A percentile compares a stretch with the other conserved stretches of the same genome.
Conservation (phyloP, 768 basidiomycete genomes). For the Nidularia pulvinata region DNA sequence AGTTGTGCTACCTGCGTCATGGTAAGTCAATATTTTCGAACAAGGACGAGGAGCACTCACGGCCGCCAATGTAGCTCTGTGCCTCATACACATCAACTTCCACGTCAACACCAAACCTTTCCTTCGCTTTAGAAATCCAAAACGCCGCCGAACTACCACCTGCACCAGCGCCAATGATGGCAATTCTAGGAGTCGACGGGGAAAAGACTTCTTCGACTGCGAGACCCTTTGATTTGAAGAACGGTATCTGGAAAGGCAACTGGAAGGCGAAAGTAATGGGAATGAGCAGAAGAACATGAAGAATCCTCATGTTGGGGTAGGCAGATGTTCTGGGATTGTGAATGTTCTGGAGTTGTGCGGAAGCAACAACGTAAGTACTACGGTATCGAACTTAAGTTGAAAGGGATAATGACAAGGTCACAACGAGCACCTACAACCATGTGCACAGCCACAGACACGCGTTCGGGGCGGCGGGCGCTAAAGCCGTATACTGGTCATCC, state of each 20-base stretch:
- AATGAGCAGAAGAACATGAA: slow-evolving; percentile 24
- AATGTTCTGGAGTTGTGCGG: not conserved
- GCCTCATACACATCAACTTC: slow-evolving; percentile 88
- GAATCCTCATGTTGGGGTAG: slow-evolving; percentile 9
- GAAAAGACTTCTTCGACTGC: slow-evolving; percentile 7
- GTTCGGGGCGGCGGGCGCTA: too few relatives aligned
- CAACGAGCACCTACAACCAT: too few relatives aligned
- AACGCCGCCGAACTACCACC: slow-evolving; percentile 83
- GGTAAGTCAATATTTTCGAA: slow-evolving; percentile 1
- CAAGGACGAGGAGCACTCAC: slow-evolving; percentile 47
- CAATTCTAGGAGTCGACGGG: slow-evolving; percentile 54
- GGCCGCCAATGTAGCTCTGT: slow-evolving; percentile 75
- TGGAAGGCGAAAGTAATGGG: slow-evolving; percentile 35
- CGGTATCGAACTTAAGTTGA: too few relatives aligned
- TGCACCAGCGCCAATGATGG: slow-evolving; percentile 91
- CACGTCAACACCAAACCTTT: slow-evolving; percentile 65
- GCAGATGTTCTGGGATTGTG: not conserved
- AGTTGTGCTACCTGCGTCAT: slow-evolving; percentile 64
- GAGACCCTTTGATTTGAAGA: slow-evolving; percentile 38
- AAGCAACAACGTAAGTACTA: too few relatives aligned
- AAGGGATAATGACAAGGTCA: too few relatives aligned
- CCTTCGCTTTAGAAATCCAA: slow-evolving; percentile 80
- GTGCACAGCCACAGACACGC: too few relatives aligned
- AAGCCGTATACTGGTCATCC: too few relatives aligned
- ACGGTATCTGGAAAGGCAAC: slow-evolving; percentile 57